Evolutionary conservation across 768 basidiomycete genomes (phyloP).

Genomic region (Kwoniella dejecticola): DNA sequence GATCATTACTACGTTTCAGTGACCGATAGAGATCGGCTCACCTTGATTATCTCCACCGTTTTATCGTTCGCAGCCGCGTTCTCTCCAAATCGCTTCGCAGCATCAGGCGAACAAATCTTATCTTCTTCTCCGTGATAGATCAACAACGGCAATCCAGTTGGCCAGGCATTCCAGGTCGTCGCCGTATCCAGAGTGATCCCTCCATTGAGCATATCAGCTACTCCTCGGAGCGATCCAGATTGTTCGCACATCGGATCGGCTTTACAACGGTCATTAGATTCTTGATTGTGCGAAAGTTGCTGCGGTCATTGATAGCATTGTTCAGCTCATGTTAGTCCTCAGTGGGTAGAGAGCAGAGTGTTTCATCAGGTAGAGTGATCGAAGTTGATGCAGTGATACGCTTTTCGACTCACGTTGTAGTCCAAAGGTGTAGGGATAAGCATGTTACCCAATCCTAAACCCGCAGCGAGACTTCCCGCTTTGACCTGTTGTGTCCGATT

Average conservation of each 20-base stretch:
- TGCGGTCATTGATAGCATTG: slow-evolving; percentile 10
- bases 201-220: slow-evolving; percentile 46
- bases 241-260: slow-evolving; percentile 47
- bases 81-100: slow-evolving; percentile 35
- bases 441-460: slow-evolving; percentile 35
- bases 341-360: no score
- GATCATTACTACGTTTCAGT: no score
- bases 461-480: slow-evolving; percentile 36
- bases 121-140: slow-evolving; percentile 48
- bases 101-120: slow-evolving; percentile 35
- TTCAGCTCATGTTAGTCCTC: no score
- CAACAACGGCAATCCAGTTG: slow-evolving; percentile 38
- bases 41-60: slow-evolving; percentile 35
- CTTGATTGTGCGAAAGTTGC: slow-evolving; percentile 42
- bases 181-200: slow-evolving; percentile 32
- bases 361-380: no score
- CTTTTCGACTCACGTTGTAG: slow-evolving; percentile 30
- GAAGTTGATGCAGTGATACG: no score
- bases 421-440: slow-evolving; percentile 44
- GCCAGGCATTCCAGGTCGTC: slow-evolving; percentile 32
- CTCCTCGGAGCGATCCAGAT: slow-evolving; percentile 33
- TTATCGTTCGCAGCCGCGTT: slow-evolving; percentile 34
- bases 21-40: no score
- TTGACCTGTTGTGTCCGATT: slow-evolving; percentile 25
- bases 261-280: slow-evolving; percentile 22